Conservation (phyloP, 139 green algal genomes). For the Choricystis sp. region DNA sequence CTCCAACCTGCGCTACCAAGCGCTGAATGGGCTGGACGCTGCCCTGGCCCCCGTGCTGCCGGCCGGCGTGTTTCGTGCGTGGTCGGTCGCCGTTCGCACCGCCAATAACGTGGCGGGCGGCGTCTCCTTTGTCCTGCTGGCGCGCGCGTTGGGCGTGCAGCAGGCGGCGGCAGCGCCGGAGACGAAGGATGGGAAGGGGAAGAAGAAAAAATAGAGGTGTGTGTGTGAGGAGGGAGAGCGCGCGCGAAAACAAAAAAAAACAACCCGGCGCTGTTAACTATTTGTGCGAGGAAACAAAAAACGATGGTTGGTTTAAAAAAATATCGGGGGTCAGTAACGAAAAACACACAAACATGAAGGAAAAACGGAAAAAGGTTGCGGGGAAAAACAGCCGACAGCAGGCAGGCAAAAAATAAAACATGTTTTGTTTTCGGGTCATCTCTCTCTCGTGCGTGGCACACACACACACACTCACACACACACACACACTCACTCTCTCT, state of each 20-base stretch:
- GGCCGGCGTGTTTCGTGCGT: constrained; percentile 47
- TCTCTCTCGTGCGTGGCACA: too few species aligned
- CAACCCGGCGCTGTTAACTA: too few species aligned
- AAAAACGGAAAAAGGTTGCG: too few species aligned
- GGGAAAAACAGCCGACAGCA: too few species aligned
- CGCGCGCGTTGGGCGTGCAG: constrained; percentile 72
- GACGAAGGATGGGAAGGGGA: constrained; percentile 2
- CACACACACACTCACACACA: too few species aligned
- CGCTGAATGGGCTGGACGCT: constrained; percentile 79
- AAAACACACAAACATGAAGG: too few species aligned
- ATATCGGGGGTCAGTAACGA: too few species aligned
- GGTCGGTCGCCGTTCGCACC: constrained; percentile 57
- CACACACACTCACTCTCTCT: too few species aligned
- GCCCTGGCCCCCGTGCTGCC: constrained; percentile 52
- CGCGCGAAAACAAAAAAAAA: too few species aligned
- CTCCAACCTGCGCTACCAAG: constrained; percentile 85
- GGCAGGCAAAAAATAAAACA: too few species aligned
- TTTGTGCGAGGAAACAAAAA: constrained; percentile 5
- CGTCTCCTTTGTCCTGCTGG: constrained; percentile 78
- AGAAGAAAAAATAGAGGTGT: constrained; percentile 4
- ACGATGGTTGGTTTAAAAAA: too few species aligned
- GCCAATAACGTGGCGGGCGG: constrained; percentile 84
- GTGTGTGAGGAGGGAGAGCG: neutral
- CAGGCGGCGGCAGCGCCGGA: constrained; percentile 29
- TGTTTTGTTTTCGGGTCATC: too few species aligned